These are phyloP conservation scores for Colletotrichum phormii DNA, from an alignment of 2,329 filamentous ascomycete genomes.

Conservation along the genomic window DNA sequence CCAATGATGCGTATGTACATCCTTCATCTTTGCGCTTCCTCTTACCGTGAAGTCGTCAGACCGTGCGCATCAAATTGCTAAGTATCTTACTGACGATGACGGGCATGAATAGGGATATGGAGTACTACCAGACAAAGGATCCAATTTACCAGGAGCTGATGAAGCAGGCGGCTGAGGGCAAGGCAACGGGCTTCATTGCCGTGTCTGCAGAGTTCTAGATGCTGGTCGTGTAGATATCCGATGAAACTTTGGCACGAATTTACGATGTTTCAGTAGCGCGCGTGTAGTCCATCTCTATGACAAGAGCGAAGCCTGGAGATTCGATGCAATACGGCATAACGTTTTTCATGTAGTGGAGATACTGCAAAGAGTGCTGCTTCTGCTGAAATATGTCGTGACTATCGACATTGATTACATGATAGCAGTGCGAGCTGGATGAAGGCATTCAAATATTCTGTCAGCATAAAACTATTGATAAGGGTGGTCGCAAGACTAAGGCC, in stretches of 20 bases:
- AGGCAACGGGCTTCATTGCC: slow-evolving; percentile 27
- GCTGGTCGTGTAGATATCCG: background rate
- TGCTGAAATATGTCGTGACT: too few relatives aligned
- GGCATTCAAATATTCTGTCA: too few relatives aligned
- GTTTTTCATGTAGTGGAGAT: too few relatives aligned
- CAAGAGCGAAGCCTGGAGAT: background rate
- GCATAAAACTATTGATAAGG: too few relatives aligned
- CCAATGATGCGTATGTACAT: slow-evolving; percentile 9
- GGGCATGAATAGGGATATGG: slow-evolving; percentile 20
- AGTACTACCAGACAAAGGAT: slow-evolving; percentile 34
- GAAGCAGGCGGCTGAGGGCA: slow-evolving; percentile 32
- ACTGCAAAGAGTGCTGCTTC: too few relatives aligned
- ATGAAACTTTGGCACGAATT: background rate
- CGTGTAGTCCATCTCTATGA: background rate
- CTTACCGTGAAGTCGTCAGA: too few relatives aligned
- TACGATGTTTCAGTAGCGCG: background rate
- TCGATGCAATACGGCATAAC: background rate
- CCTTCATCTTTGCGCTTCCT: too few relatives aligned
- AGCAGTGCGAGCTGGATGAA: too few relatives aligned
- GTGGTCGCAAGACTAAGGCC: too few relatives aligned
- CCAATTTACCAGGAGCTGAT: slow-evolving; percentile 30
- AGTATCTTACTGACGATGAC: background rate
- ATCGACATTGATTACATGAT: too few relatives aligned
- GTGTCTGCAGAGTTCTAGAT: slow-evolving; percentile 24
- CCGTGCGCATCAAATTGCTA: too few relatives aligned